Conservation (phyloP, 2,329 filamentous ascomycete genomes). For the Myotisia sp. region DNA sequence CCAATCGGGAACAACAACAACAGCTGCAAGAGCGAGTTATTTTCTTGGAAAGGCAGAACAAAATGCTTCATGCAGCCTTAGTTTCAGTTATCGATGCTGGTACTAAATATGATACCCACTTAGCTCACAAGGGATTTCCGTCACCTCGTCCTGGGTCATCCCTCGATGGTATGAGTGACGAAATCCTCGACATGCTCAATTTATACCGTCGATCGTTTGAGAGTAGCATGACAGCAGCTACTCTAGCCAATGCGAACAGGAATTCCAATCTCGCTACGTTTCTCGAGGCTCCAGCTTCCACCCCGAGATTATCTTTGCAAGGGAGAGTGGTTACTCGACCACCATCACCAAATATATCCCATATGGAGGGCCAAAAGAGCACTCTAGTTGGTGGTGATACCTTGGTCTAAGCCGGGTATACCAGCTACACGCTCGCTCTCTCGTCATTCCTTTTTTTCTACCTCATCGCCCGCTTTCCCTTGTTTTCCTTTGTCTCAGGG, state of each 20-base stretch:
- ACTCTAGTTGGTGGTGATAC: no score
- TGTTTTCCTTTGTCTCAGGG: no score
- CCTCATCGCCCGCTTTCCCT: no score
- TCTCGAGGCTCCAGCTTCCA: neutral
- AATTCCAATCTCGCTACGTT: neutral
- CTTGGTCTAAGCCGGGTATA: no score
- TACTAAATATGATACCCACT: slow-evolving; percentile 12
- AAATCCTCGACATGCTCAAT: slow-evolving; percentile 5
- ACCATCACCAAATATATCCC: no score
- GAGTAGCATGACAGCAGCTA: neutral
- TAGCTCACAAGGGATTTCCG: neutral
- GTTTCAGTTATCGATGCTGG: slow-evolving; percentile 27
- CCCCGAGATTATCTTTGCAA: slow-evolving; percentile 2
- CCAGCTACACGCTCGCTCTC: no score
- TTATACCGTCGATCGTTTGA: slow-evolving; percentile 3
- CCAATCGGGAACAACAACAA: slow-evolving; percentile 7
- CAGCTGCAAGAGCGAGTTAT: slow-evolving; percentile 26
- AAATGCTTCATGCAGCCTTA: slow-evolving; percentile 29
- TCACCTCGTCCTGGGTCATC: neutral
- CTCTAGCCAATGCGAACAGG: neutral
- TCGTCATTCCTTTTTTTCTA: no score
- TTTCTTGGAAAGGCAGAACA: slow-evolving; percentile 30
- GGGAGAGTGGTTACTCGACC: neutral
- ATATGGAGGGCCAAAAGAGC: no score
- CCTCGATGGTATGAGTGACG: neutral